A percentile compares a stretch with the other conserved stretches of the same genome.
phyloP scores from a whole-genome alignment of 228 moss, liverwort and hornwort species.

The Sphagnum fallax region DNA sequence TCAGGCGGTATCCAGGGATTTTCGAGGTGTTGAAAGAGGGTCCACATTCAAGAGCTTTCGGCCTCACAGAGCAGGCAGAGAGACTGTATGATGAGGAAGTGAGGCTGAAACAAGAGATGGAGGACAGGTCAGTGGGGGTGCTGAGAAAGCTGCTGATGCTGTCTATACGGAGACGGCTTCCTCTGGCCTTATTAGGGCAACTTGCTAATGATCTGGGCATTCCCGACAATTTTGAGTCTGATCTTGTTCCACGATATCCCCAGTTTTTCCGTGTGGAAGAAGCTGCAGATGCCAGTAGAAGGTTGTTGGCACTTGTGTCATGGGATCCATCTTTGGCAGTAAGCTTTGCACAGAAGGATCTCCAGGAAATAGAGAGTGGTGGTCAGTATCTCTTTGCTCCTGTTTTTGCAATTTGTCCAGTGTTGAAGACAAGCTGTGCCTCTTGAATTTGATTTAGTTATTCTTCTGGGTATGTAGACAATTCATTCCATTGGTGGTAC shows the following conservation, averaged over 20 bases:
- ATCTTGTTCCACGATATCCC: conserved; percentile 15
- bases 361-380: conserved; percentile 5
- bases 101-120: conserved; percentile 13
- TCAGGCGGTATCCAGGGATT: conserved; percentile 17
- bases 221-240: conserved; percentile 13
- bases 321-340: conserved; percentile 40
- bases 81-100: conserved; percentile 25
- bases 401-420: not conserved
- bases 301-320: conserved; percentile 20
- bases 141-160: conserved; percentile 41
- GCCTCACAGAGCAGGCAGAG: conserved; percentile 42
- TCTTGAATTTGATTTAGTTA: too few species aligned
- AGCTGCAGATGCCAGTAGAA: conserved; percentile 13
- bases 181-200: conserved; percentile 15
- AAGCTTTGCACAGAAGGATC: conserved; percentile 37
- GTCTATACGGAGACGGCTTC: conserved; percentile 21
- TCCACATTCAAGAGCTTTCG: conserved; percentile 12
- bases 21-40: conserved; percentile 33
- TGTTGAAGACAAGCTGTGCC: not conserved
- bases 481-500: not conserved
- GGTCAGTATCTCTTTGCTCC: not conserved
- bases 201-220: conserved; percentile 34
- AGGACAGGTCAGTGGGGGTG: conserved; percentile 22
- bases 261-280: conserved; percentile 26
- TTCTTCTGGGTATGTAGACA: too few species aligned